phyloP scores from a whole-genome alignment of 192 early-diverging fungal species.

The Mortierella antarctica region DNA sequence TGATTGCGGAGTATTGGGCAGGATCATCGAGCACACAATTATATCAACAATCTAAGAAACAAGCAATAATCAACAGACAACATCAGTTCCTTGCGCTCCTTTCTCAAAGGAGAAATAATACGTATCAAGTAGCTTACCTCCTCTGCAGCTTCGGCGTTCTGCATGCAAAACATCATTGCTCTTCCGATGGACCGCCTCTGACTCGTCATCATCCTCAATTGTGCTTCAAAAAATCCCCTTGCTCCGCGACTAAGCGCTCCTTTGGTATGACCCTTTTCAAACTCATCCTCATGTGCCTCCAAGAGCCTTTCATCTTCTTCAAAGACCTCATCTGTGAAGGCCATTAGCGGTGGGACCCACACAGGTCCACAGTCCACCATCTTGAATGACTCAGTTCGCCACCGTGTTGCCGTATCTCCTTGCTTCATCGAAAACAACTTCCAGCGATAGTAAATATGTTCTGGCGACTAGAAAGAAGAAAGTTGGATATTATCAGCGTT shows the following conservation, averaged over 20 bases:
- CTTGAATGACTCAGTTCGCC: constrained; percentile 83
- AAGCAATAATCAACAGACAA: neutral
- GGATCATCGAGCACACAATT: constrained; percentile 67
- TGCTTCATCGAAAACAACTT: constrained; percentile 89
- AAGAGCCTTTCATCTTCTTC: constrained; percentile 63
- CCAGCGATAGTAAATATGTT: constrained; percentile 94
- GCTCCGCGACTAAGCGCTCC: constrained; percentile 62
- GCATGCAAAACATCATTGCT: constrained; percentile 87
- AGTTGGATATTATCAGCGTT: no score
- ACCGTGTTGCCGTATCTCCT: constrained; percentile 78
- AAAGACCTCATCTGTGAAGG: constrained; percentile 74
- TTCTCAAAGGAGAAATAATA: neutral
- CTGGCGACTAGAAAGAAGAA: constrained; percentile 58
- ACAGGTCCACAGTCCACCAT: constrained; percentile 87
- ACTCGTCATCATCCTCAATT: constrained; percentile 57
- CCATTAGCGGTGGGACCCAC: constrained; percentile 87
- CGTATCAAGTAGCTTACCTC: constrained; percentile 55
- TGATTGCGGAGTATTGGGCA: constrained; percentile 65
- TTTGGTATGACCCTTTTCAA: constrained; percentile 54
- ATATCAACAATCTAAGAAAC: constrained; percentile 70
- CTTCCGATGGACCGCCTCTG: constrained; percentile 72
- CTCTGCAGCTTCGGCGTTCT: constrained; percentile 84
- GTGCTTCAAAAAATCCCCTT: constrained; percentile 55
- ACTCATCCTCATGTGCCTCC: constrained; percentile 54
- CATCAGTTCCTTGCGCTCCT: no score